Evolutionary conservation across 176 grass and related monocot species (phyloP), one percentile per base, ranked within the genome.

Genomic region (Triticum monococcum): DNA sequence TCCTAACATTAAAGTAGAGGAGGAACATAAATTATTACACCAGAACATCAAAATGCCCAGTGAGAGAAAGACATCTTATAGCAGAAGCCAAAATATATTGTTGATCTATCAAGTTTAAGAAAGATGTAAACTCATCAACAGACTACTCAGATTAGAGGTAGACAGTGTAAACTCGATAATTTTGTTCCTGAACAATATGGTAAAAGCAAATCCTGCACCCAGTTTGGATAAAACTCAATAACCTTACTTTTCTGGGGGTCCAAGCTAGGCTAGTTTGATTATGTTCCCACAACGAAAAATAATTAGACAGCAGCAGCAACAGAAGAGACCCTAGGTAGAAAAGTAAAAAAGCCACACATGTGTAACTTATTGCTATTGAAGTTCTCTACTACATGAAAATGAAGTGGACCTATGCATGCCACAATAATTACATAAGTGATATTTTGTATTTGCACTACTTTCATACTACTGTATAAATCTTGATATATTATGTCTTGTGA

Each of bases 1-100:
- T 88, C 83, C 97, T 99, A 87, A 48, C 12, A 77, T 33, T 28
- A 90, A 18, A 78, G 54, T 25, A 83, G 41, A 18, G 54, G 64
- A 33, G 41, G 69, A 84, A 75, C 37, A 64, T 35, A 64, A 52
- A 48, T 37, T 13, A 77, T 88, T 54, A 64, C 30, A 68, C 18
- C 26, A 64, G 72, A 78, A 40, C 36, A 20, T 76, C 74, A 77
- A 77, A 77, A 22, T 33, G 18, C 12, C 24, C 68, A 86, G 45
- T 28, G 66, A 75, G 28, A 80, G 37, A 12, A 46, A 72, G 31
- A 16, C 8, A 66, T 13, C 54, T 35, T 23, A 78, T 22, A 66
- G 72, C 38, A 90, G 52, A 89, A 77, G 52, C 38, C 83, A 71
- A 63, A 77, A 70, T 82, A 16, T 56, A 77, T 77, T 77, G 28